Conservation (phyloP, 1,139 yeast species). For the Blastobotrys ciferrii region DNA sequence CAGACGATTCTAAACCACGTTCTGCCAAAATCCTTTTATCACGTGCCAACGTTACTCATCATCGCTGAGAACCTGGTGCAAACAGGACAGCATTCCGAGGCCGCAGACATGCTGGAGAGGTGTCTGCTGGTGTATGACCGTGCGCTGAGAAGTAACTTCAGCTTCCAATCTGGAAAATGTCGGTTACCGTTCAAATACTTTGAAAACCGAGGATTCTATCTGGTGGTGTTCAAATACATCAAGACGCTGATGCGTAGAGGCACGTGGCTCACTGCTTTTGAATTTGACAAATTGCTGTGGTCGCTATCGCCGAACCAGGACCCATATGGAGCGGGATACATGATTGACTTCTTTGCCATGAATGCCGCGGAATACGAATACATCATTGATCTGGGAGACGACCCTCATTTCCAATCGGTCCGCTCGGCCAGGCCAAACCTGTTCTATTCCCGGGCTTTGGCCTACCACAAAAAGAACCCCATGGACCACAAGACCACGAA, state of each 20-base stretch:
- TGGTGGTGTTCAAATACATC: slow-evolving; percentile 71
- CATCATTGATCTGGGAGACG: slow-evolving; percentile 50
- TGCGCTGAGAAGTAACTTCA: slow-evolving; percentile 51
- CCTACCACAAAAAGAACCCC: slow-evolving; percentile 42
- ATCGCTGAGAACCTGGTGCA: slow-evolving; percentile 72
- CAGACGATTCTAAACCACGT: slow-evolving; percentile 44
- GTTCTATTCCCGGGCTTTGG: slow-evolving; percentile 64
- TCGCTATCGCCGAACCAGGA: slow-evolving; percentile 76
- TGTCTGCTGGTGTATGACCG: slow-evolving; percentile 80
- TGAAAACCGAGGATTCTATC: slow-evolving; percentile 73
- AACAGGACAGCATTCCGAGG: slow-evolving; percentile 60
- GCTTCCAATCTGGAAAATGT: slow-evolving; percentile 49
- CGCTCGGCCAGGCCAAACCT: slow-evolving; percentile 70
- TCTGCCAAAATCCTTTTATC: slow-evolving; percentile 60
- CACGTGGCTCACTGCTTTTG: slow-evolving; percentile 71
- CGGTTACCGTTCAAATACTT: slow-evolving; percentile 76
- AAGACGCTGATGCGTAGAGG: slow-evolving; percentile 72
- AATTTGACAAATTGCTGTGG: slow-evolving; percentile 66
- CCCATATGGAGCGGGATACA: slow-evolving; percentile 79
- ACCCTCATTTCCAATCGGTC: slow-evolving; percentile 20
- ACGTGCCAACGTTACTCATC: slow-evolving; percentile 74
- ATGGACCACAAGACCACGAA: slow-evolving; percentile 44
- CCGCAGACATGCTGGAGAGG: slow-evolving; percentile 63
- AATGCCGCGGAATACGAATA: slow-evolving; percentile 64
- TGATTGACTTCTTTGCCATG: slow-evolving; percentile 76